Evolutionary conservation across 2,329 filamentous ascomycete species (phyloP).

Genomic region (Colletotrichum acutatum): DNA sequence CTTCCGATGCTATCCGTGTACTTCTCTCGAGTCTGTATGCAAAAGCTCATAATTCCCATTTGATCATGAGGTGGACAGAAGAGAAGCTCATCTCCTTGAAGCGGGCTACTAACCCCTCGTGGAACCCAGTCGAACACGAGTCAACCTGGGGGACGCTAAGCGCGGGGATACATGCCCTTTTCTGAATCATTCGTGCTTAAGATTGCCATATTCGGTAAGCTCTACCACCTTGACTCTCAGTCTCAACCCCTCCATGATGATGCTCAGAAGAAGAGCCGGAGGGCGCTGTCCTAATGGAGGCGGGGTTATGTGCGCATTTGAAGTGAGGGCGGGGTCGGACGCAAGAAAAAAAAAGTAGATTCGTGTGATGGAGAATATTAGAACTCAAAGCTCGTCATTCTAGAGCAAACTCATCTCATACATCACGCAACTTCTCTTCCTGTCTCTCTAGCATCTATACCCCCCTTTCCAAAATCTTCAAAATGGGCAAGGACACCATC

Average conservation of each 20-base stretch:
- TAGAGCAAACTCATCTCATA: not conserved
- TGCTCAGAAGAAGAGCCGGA: not conserved
- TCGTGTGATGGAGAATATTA: not conserved
- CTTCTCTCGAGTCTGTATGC: not conserved
- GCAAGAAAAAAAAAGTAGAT: not conserved
- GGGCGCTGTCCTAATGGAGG: not conserved
- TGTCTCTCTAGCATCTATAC: not conserved
- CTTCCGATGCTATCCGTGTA: not conserved
- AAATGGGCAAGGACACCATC: slow-evolving; percentile 48
- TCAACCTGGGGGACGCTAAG: slow-evolving; percentile 22
- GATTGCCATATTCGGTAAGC: not conserved
- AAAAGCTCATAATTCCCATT: not conserved
- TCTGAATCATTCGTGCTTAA: not conserved
- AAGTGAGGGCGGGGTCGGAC: not conserved
- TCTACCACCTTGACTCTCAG: not conserved
- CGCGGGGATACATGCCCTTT: slow-evolving; percentile 28
- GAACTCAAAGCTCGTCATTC: not conserved
- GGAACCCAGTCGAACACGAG: slow-evolving; percentile 22
- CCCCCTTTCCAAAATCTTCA: not conserved
- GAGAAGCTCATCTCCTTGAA: slow-evolving; percentile 1
- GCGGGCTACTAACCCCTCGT: slow-evolving; percentile 1
- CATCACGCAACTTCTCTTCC: not conserved
- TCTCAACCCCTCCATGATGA: slow-evolving; percentile 13
- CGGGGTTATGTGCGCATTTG: not conserved
- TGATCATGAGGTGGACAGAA: not conserved